Evolutionary conservation across 2,329 filamentous ascomycete genomes (phyloP), one percentile per base, ranked within the genome.

Genomic region (Hypoxylon sp.): DNA sequence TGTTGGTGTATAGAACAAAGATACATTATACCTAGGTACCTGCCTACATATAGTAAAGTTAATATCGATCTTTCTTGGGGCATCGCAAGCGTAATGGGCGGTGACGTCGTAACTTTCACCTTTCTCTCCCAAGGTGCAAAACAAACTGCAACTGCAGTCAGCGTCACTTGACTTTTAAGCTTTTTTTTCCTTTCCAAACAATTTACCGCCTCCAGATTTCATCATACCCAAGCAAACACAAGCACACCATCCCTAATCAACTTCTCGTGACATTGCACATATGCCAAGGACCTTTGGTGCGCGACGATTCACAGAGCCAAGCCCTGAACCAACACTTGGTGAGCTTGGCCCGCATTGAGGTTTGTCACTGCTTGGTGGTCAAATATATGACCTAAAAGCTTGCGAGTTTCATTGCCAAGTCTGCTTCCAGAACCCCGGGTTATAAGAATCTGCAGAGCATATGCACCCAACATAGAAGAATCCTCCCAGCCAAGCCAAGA

Each of bases 321-420:
- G 74, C 64, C 68, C 51, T 57, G 50, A 32, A 57, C 48, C 57
- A 48, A 41, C 63, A 55, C 65, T 65, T 61, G 46, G 64, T 66
- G 48, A 69, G 70, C 74, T 74, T 75, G 73, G 73, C 73, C 63
- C 71, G 69, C 70, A 75, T 72, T 53, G 17, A 61, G 32, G 62
- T 64, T 61, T 60, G 60, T 63, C 69, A 58, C 53, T 50, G 53
- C 67, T 67, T 60, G 65, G 52, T 68, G 45, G 52, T 66, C 38
- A 45, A 19, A 67, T 68, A 70, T 55, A 70, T 68, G 63, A 70
- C 65, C 30, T 63, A 38, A 56, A 70, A 62, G 45, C 63, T 69
- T 63, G 55, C 69, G 62, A 74, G 73, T 73, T 73, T 63, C 68
- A 68, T 72, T 73, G 71, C 73, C 73, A 75, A 75, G 72, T 73